These are phyloP conservation scores for Kockovaella imperatae DNA, from an alignment of 768 basidiomycete species.

Conservation along the genomic window DNA sequence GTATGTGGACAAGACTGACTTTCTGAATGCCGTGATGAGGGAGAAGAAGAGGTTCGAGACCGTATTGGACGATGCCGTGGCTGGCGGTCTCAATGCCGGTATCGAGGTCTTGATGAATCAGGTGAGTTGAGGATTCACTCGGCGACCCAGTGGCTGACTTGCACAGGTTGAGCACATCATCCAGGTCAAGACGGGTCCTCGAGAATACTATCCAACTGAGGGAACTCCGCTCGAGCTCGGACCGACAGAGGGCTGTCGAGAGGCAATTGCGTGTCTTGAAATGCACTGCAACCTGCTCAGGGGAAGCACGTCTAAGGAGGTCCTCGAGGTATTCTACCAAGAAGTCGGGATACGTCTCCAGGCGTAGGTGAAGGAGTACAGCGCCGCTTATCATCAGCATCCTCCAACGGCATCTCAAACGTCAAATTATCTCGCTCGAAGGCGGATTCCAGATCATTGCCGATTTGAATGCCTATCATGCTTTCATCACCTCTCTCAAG, in stretches of 20 bases:
- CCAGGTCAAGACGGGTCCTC: constrained; percentile 64
- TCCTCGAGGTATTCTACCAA: constrained; percentile 94
- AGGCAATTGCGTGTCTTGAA: constrained; percentile 80
- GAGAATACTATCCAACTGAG: constrained; percentile 85
- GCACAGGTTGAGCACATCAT: constrained; percentile 86
- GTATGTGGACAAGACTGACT: constrained; percentile 88
- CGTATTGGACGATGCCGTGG: constrained; percentile 83
- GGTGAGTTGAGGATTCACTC: constrained; percentile 47
- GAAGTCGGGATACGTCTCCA: constrained; percentile 88
- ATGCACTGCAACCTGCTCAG: constrained; percentile 84
- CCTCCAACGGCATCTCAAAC: constrained; percentile 90
- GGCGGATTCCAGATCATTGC: constrained; percentile 96
- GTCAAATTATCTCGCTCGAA: constrained; percentile 87
- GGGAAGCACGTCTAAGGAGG: constrained; percentile 91
- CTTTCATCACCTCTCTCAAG: constrained; percentile 79
- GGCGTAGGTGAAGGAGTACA: constrained; percentile 51
- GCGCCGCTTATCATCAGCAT: constrained; percentile 57
- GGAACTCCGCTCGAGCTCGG: constrained; percentile 70
- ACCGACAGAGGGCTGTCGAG: constrained; percentile 77
- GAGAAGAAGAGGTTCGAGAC: constrained; percentile 98
- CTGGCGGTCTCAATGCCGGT: constrained; percentile 85
- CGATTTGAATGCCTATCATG: constrained; percentile 87
- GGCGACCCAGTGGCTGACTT: neutral
- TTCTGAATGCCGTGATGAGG: constrained; percentile 81
- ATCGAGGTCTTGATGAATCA: constrained; percentile 94